Evolutionary conservation across 2,329 filamentous ascomycete species (phyloP).

Genomic region (Huntiella abstrusa): DNA sequence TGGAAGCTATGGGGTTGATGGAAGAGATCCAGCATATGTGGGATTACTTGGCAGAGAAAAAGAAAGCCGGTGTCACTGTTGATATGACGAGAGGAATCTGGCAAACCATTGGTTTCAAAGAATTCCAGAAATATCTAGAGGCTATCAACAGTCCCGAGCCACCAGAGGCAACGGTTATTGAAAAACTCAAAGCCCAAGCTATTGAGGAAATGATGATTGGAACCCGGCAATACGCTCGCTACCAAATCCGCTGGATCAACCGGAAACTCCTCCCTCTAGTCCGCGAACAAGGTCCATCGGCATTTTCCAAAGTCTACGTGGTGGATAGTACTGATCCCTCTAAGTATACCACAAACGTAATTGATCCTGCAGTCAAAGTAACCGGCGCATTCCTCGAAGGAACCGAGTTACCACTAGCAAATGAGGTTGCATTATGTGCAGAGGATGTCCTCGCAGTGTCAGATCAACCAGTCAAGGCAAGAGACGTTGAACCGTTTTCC

Average conservation of each 20-base stretch:
- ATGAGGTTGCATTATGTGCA: slow-evolving; percentile 28
- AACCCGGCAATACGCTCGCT: slow-evolving; percentile 72
- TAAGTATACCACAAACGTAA: slow-evolving; percentile 44
- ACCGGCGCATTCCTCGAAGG: slow-evolving; percentile 43
- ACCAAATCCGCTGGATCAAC: slow-evolving; percentile 73
- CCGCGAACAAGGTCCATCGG: slow-evolving; percentile 30
- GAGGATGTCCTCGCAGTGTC: slow-evolving; percentile 28
- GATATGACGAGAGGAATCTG: slow-evolving; percentile 76
- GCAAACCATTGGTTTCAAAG: slow-evolving; percentile 92
- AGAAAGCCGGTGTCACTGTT: slow-evolving; percentile 30
- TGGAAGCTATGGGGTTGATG: slow-evolving; percentile 43
- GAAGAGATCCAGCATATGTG: slow-evolving; percentile 30
- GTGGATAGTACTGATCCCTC: slow-evolving; percentile 58
- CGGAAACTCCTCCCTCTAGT: slow-evolving; percentile 60
- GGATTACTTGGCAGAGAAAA: slow-evolving; percentile 18
- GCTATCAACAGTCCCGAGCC: slow-evolving; percentile 20
- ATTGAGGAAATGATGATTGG: slow-evolving; percentile 63
- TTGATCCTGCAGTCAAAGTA: slow-evolving; percentile 42
- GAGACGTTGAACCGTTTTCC: slow-evolving; percentile 32
- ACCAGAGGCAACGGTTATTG: slow-evolving; percentile 21
- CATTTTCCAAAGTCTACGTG: slow-evolving; percentile 47
- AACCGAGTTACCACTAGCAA: slow-evolving; percentile 31
- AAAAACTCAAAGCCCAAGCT: slow-evolving; percentile 35
- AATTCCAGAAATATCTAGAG: slow-evolving; percentile 56
- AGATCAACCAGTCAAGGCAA: slow-evolving; percentile 24